Base-by-base conservation (phyloP, 2,329 filamentous ascomycete species). In the Cercospora sesami region DNA sequence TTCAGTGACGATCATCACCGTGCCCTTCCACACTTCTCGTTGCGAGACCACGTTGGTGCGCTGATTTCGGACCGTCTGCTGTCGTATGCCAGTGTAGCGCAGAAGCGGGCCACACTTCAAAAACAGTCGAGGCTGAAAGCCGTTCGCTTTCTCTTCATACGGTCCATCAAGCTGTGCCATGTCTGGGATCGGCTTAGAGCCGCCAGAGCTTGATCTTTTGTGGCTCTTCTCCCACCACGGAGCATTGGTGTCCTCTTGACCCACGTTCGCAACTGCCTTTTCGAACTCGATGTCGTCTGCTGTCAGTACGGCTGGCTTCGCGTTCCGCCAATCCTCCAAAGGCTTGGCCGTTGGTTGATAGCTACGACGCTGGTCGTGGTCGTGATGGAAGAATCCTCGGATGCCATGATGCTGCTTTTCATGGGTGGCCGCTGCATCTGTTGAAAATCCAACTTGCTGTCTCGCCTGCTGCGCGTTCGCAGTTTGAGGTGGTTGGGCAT, bases 1-100 rank as follows among this genome's bases (percentile, higher is more conserved):
- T 63, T 89, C 86, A 0, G 95, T 98, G 23, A 99, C 93, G 74
- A 99, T 97, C 92, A 99, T 93, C 66, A 98, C 86, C 68, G 89
- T 96, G 5, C 95, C 95, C 78, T 94, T 88, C 95, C 95, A 99
- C 21, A 94, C 89, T 74, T 97, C 92, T 62, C 88, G 86, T 53
- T 92, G 89, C 10, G 75, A 72, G 0, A 78, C 78, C 60, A 77
- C 74, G 16, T 58, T 60, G 65, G 76, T 78, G 31, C 78, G 79
- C 33, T 81, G 77, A 18, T 69, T 67, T 12, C 45, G 62, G 30
- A 78, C 76, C 0, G 81, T 75, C 59, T 96, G 87, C 45, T 84
- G 84, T 48, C 90, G 88, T 51, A 97, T 88, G 21, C 96, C 95
- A 65, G 91, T 94, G 78, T 96, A 99, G 68, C 95, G 89, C 70